These are phyloP conservation scores for Cadophora sp. DNA, from an alignment of 2,329 filamentous ascomycete genomes.

Conservation along the genomic window DNA sequence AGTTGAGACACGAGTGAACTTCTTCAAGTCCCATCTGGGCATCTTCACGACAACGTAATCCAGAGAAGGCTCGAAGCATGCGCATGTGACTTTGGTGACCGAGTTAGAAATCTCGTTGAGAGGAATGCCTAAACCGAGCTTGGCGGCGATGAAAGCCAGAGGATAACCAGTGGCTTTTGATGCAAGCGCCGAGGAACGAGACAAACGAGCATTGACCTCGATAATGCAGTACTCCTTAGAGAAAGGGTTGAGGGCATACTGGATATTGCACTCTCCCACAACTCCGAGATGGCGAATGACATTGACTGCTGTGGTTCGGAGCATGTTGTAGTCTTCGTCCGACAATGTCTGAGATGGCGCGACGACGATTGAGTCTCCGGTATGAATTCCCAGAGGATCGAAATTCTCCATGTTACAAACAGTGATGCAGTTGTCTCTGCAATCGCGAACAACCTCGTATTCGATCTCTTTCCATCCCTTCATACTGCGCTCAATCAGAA, in stretches of 20 bases:
- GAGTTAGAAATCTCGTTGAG: constrained; percentile 96
- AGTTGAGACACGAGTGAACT: constrained; percentile 96
- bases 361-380: constrained; percentile 97
- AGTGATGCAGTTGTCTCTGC: constrained; percentile 96
- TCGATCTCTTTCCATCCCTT: constrained; percentile 99
- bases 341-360: constrained; percentile 96
- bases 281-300: constrained; percentile 97
- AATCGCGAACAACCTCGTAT: constrained; percentile 97
- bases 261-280: constrained; percentile 98
- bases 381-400: constrained; percentile 96
- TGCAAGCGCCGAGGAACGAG: constrained; percentile 90
- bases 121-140: constrained; percentile 92
- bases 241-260: constrained; percentile 95
- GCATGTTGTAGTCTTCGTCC: constrained; percentile 99
- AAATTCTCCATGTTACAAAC: constrained; percentile 99
- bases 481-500: constrained; percentile 97
- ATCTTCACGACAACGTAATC: constrained; percentile 99
- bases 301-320: constrained; percentile 94
- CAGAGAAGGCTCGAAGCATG: constrained; percentile 97
- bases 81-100: constrained; percentile 93
- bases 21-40: constrained; percentile 98
- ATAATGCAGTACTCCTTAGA: constrained; percentile 99
- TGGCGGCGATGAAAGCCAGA: constrained; percentile 94
- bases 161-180: constrained; percentile 98
- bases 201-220: constrained; percentile 96